Percentiles rank a stretch among this genome's conserved stretches.
Conservation (phyloP, 176 grass and related monocot species). For the Miscanthus lutarioriparius region DNA sequence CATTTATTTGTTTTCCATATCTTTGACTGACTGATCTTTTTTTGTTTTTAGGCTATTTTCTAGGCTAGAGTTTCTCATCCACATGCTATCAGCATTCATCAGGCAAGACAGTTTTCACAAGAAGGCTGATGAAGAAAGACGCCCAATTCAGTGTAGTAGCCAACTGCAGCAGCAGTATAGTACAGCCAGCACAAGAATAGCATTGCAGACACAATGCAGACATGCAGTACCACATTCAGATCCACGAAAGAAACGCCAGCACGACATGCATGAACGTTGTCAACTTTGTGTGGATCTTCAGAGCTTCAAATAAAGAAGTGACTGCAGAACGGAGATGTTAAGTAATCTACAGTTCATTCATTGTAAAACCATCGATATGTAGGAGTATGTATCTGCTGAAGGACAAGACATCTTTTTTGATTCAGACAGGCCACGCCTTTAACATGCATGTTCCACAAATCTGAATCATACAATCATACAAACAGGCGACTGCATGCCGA, state of each 20-base stretch:
- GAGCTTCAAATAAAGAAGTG: neutral
- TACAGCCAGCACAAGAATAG: neutral
- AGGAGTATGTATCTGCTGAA: neutral
- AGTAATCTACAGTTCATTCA: neutral
- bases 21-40: neutral
- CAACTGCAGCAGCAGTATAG: neutral
- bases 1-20: neutral
- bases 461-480: constrained; percentile 38
- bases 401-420: neutral
- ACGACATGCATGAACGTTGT: neutral
- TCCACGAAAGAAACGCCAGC: neutral
- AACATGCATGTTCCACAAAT: constrained; percentile 20
- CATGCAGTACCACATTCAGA: neutral
- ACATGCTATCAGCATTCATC: neutral
- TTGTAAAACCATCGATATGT: neutral
- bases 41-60: no score
- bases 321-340: neutral
- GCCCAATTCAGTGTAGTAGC: no score
- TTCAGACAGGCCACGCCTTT: constrained; percentile 27
- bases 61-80: no score
- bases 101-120: neutral
- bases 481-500: constrained; percentile 3
- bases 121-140: neutral
- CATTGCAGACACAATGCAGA: neutral
- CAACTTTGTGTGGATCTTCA: no score